Conservation (phyloP, 192 early-diverging fungal species). For the Coemansia sp. region DNA sequence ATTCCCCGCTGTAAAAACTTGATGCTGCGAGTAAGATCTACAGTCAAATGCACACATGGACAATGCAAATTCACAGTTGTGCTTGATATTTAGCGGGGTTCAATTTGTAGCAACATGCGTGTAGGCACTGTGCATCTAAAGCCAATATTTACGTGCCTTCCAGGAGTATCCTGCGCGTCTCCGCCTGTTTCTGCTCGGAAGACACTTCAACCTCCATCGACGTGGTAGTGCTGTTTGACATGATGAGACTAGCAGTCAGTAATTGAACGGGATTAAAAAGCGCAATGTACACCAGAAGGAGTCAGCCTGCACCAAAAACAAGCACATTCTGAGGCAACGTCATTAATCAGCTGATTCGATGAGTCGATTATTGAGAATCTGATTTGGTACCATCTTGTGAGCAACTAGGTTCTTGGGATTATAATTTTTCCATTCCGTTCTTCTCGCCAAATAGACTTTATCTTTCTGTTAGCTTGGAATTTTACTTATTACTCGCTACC, state of each 20-base stretch:
- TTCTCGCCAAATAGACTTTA: not conserved
- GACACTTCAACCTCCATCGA: conserved; percentile 51
- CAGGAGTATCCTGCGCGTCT: conserved; percentile 43
- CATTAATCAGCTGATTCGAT: conserved; percentile 31
- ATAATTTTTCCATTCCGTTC: too few relatives aligned
- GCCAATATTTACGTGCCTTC: conserved; percentile 35
- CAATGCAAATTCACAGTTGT: not conserved
- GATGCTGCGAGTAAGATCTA: conserved; percentile 89
- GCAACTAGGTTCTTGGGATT: too few relatives aligned
- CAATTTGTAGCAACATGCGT: not conserved
- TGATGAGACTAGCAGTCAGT: conserved; percentile 10
- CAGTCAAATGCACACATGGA: conserved; percentile 5
- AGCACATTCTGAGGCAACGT: conserved; percentile 14
- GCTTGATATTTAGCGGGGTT: not conserved
- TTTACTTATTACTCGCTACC: not conserved
- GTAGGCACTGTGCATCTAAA: not conserved
- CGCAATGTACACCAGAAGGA: not conserved
- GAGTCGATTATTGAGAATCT: conserved; percentile 6
- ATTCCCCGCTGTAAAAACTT: conserved; percentile 81
- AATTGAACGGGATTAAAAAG: not conserved
- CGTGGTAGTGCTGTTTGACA: conserved; percentile 28
- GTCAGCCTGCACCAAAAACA: not conserved
- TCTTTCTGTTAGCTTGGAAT: not conserved
- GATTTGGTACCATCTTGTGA: conserved; percentile 19
- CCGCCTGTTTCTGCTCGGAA: conserved; percentile 44